phyloP scores from a whole-genome alignment of 2,329 filamentous ascomycete species.

The Sporothrix pallida region DNA sequence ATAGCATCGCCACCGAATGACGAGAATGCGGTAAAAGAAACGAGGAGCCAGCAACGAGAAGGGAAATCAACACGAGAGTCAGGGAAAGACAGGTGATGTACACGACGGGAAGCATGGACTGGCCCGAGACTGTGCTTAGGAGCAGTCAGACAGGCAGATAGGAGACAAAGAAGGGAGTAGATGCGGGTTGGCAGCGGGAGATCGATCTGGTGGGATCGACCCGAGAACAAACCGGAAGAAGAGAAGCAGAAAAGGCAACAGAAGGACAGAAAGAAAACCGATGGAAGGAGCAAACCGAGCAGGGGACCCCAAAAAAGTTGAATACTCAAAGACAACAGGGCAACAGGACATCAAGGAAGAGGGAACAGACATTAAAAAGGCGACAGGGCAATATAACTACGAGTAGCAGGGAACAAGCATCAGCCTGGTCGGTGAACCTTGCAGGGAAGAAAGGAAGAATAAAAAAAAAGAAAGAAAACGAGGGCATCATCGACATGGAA shows the following conservation, averaged over 20 bases:
- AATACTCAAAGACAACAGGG: neutral
- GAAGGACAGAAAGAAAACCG: neutral
- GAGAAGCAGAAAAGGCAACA: neutral
- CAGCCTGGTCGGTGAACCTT: neutral
- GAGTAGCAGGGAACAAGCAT: constrained; percentile 5
- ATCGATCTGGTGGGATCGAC: neutral
- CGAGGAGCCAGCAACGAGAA: neutral
- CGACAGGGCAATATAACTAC: constrained; percentile 12
- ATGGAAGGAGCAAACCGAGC: neutral
- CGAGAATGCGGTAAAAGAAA: neutral
- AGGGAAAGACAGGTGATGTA: neutral
- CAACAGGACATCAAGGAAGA: too few species aligned
- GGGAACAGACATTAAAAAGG: neutral
- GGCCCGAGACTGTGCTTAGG: neutral
- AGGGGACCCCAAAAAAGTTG: neutral
- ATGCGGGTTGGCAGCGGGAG: neutral
- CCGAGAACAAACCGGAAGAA: neutral
- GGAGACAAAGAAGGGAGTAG: neutral
- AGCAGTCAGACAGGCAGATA: neutral
- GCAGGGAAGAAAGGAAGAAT: neutral
- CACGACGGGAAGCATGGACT: constrained; percentile 8
- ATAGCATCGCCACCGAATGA: neutral
- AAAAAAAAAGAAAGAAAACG: neutral
- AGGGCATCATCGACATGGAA: neutral
- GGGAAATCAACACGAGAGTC: neutral